phyloP scores from a whole-genome alignment of 768 basidiomycete species.

The Agrocybe pediades region DNA sequence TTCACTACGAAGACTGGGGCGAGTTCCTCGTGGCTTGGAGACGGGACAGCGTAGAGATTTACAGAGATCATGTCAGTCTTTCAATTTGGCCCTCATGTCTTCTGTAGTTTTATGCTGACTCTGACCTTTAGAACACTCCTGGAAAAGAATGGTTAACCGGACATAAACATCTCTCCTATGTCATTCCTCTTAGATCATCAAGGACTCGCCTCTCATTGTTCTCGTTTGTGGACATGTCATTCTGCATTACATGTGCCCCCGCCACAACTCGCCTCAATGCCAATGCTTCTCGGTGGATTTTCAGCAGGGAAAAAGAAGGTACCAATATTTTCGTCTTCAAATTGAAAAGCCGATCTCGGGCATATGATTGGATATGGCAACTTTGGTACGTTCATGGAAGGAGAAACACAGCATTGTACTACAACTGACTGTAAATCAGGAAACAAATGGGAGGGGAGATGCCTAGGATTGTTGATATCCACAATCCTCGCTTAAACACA shows the following conservation, averaged over 20 bases:
- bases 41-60: constrained; percentile 75
- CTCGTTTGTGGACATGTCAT: constrained; percentile 84
- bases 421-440: constrained; percentile 42
- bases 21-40: constrained; percentile 91
- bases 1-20: constrained; percentile 68
- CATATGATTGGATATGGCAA: constrained; percentile 89
- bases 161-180: constrained; percentile 77
- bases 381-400: constrained; percentile 56
- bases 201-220: constrained; percentile 80
- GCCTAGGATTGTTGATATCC: constrained; percentile 69
- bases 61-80: constrained; percentile 75
- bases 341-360: constrained; percentile 71
- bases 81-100: background rate
- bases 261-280: constrained; percentile 40
- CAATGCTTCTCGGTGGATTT: constrained; percentile 46
- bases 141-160: constrained; percentile 67
- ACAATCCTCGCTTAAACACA: constrained; percentile 66
- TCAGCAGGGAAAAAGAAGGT: constrained; percentile 58
- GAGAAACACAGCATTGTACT: background rate
- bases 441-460: constrained; percentile 71
- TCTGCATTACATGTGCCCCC: constrained; percentile 72
- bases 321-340: constrained; percentile 91
- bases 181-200: constrained; percentile 68
- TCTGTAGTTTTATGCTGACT: constrained; percentile 11
- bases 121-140: constrained; percentile 50